Conservation (phyloP, 164 flowering plant genomes). For the Aristolochia californica region DNA sequence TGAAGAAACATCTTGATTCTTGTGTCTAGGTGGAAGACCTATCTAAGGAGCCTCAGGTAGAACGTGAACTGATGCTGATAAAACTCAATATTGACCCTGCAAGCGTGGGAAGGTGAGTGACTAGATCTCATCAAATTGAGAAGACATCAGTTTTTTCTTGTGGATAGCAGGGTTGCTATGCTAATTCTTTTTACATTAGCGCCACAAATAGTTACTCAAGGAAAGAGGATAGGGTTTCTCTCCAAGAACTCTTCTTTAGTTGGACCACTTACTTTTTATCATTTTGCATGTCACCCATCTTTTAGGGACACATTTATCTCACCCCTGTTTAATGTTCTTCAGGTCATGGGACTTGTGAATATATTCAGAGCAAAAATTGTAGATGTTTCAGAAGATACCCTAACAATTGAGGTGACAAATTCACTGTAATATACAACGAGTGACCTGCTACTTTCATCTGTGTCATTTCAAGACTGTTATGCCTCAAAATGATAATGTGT, state of each 20-base stretch:
- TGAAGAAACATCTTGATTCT: not conserved
- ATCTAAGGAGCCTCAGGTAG: conserved; percentile 85
- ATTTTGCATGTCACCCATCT: no score
- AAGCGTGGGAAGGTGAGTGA: conserved; percentile 56
- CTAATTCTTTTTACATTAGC: no score
- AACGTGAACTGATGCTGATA: conserved; percentile 91
- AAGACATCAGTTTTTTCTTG: no score
- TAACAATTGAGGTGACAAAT: conserved; percentile 76
- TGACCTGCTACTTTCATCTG: no score
- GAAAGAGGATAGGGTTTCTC: no score
- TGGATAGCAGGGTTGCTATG: no score
- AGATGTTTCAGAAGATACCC: conserved; percentile 63
- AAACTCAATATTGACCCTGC: conserved; percentile 59
- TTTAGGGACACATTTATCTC: no score
- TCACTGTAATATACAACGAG: no score
- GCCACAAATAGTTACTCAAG: no score
- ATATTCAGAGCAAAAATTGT: conserved; percentile 84
- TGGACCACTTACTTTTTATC: no score
- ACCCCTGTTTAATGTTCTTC: conserved; percentile 6
- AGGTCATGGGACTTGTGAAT: conserved; percentile 89
- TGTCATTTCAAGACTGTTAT: not conserved
- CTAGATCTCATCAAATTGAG: not conserved
- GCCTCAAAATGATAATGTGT: not conserved
- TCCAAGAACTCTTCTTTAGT: no score
- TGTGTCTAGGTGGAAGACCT: conserved; percentile 70